These are phyloP conservation scores for Dryas octopetala DNA, from an alignment of 306 rosid genomes.

Conservation along the genomic window DNA sequence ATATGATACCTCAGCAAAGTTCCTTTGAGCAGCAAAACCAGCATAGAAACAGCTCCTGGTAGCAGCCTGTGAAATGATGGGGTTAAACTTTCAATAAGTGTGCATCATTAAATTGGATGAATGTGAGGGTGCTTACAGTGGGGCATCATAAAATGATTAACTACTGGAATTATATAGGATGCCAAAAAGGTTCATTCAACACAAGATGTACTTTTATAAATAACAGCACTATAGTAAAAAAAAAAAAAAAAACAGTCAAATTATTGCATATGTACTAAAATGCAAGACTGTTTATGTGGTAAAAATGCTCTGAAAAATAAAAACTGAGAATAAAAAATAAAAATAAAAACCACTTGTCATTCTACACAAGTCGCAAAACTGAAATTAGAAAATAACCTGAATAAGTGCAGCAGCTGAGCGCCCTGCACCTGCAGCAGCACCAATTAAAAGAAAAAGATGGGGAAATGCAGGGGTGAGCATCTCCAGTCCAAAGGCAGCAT, in stretches of 20 bases:
- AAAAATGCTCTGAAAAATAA: neutral
- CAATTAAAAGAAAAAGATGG: constrained; percentile 60
- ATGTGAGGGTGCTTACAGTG: neutral
- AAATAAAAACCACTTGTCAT: neutral
- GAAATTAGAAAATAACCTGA: constrained; percentile 36
- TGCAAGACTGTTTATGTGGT: neutral
- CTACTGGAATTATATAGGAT: neutral
- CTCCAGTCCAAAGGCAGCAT: constrained; percentile 91
- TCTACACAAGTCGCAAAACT: neutral
- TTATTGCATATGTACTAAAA: neutral
- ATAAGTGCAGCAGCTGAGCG: constrained; percentile 70
- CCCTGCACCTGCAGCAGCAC: constrained; percentile 74
- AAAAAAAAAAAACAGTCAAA: neutral
- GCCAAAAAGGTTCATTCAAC: neutral
- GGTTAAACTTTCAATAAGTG: constrained; percentile 23
- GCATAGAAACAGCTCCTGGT: constrained; percentile 97
- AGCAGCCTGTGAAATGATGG: constrained; percentile 68
- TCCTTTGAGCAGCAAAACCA: constrained; percentile 98
- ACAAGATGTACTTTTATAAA: neutral
- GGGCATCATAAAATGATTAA: neutral
- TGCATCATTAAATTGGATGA: neutral
- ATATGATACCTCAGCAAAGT: constrained; percentile 83
- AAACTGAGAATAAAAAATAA: neutral
- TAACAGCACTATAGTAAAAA: neutral
- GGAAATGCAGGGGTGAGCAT: constrained; percentile 90